Base-by-base conservation (phyloP, 176 grass and related monocot genomes). In the Aechmea fasciata region DNA sequence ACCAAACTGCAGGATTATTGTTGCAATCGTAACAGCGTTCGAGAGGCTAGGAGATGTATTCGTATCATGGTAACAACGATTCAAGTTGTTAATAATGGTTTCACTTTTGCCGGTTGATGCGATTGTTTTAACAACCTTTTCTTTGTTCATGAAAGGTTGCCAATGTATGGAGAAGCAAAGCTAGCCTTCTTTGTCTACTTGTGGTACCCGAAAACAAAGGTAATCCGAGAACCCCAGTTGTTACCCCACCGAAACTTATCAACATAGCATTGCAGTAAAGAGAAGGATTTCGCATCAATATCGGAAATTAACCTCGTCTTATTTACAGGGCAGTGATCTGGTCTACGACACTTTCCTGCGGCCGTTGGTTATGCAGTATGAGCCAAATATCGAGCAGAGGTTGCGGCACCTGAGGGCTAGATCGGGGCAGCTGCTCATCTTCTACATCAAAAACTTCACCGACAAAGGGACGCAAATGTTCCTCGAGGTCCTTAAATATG, bases 121-220 rank as follows among this genome's bases (percentile, higher is more conserved):
- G 63, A 9, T 66, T 63, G 25, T 77, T n/a, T 23, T 13, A 55
- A 48, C 66, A 25, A 72, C 2, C 24, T 75, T 3, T 72, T 15
- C 11, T 54, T 11, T 79, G 26, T 54, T 52, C 19, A 72, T 68
- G 22, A 11, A 76, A 96, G 92, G 92, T 78, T 96, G 81, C 92
- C 92, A 48, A 96, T 96, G 88, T 96, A 89, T 81, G 81, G 75
- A 79, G 88, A 96, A 87, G 81, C 82, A 17, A 96, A 96, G 76
- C 73, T 96, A 73, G 88, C 92, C 57, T 96, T 96, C 78, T 91
- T 91, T 71, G 92, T 91, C 50, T 96, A 89, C 80, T 73, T 96
- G 13, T 96, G 92, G 88, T 96, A 89, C 73, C 92, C 92, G 11
- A 96, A 96, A 84, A 96, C 88, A 57, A 96, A 89, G 88, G 92